Evolutionary conservation across 495 filamentous ascomycete species (phyloP).

Genomic region (Thermochaetoides thermophila): DNA sequence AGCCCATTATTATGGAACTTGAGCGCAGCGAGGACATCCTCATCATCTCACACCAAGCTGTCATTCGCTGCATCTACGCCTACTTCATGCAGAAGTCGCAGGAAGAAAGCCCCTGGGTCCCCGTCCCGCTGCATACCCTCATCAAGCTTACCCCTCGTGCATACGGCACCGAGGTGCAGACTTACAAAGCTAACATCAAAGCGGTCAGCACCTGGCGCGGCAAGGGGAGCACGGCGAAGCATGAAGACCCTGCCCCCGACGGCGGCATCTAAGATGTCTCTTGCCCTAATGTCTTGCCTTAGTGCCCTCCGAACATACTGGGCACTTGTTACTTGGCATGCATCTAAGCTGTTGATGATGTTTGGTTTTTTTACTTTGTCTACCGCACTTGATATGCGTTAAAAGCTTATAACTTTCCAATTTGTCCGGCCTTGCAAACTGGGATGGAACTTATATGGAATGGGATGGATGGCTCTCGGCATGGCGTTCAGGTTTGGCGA

Average conservation of each 20-base stretch:
- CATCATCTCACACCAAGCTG: constrained; percentile 94
- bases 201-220: constrained; percentile 90
- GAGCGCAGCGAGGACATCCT: constrained; percentile 93
- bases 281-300: too few species aligned
- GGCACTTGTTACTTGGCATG: too few species aligned
- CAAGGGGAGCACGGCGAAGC: constrained; percentile 77
- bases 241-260: constrained; percentile 35
- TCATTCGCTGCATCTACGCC: constrained; percentile 90
- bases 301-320: too few species aligned
- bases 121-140: constrained; percentile 72
- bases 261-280: constrained; percentile 14
- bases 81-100: constrained; percentile 97
- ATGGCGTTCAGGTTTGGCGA: too few species aligned
- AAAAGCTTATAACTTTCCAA: too few species aligned
- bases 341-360: too few species aligned
- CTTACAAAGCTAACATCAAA: constrained; percentile 76
- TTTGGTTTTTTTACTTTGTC: too few species aligned
- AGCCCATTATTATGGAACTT: constrained; percentile 98
- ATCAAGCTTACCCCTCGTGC: constrained; percentile 92
- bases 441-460: too few species aligned
- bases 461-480: too few species aligned
- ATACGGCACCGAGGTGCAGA: constrained; percentile 81
- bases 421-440: too few species aligned
- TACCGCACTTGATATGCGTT: too few species aligned
- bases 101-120: constrained; percentile 93